Percentiles rank a stretch among this genome's conserved stretches.
phyloP scores from a whole-genome alignment of 108 stramenopile species.

The Schizochytrium sp. region DNA sequence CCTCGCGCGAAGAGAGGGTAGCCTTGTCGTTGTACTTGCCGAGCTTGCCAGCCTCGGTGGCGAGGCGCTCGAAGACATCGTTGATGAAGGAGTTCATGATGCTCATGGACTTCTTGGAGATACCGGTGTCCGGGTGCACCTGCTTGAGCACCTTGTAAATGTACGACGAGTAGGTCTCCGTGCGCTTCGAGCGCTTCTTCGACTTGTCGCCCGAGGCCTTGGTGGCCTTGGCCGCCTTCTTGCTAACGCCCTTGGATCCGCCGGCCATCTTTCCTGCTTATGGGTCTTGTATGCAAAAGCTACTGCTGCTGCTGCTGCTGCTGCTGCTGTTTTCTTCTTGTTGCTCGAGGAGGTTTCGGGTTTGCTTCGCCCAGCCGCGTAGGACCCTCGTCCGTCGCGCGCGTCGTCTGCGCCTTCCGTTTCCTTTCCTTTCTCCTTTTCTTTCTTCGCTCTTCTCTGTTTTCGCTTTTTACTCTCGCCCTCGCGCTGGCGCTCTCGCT shows the following conservation, averaged over 20 bases:
- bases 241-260: neutral
- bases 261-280: conserved; percentile 22
- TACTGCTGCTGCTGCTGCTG: neutral
- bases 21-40: conserved; percentile 86
- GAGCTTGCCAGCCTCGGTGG: conserved; percentile 75
- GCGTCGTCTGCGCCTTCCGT: no score
- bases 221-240: neutral
- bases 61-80: conserved; percentile 83
- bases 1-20: conserved; percentile 75
- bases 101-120: conserved; percentile 82
- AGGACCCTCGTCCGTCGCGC: no score
- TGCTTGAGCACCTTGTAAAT: conserved; percentile 84
- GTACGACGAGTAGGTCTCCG: conserved; percentile 72
- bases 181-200: conserved; percentile 61
- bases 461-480: no score
- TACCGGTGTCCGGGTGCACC: conserved; percentile 64
- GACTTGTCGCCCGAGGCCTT: neutral
- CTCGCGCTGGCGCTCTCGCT: no score
- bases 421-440: no score
- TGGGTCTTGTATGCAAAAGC: neutral
- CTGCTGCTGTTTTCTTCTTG: no score
- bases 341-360: neutral
- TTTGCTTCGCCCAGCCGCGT: neutral
- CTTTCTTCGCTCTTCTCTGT: no score
- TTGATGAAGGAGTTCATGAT: conserved; percentile 91